Evolutionary conservation across 805 yeast genomes (phyloP).

Genomic region (Spathaspora girioi): DNA sequence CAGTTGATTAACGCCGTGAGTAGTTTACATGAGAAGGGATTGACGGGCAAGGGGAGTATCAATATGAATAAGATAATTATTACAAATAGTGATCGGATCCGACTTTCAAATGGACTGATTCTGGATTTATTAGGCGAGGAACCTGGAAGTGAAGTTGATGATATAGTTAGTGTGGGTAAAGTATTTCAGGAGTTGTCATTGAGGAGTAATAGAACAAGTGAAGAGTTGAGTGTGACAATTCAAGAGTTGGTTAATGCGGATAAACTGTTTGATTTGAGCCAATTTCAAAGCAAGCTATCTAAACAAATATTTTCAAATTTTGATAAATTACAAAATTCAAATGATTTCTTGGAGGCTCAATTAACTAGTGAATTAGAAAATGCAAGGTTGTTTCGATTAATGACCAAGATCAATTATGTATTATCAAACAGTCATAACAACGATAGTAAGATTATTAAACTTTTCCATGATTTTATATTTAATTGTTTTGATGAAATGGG

Average conservation of each 20-base stretch:
- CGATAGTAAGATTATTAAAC: constrained; percentile 46
- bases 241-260: constrained; percentile 20
- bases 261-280: constrained; percentile 20
- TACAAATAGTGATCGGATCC: constrained; percentile 66
- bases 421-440: constrained; percentile 57
- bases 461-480: constrained; percentile 82
- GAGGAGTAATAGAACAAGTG: constrained; percentile 10
- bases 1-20: constrained; percentile 71
- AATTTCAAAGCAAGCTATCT: constrained; percentile 22
- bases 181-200: constrained; percentile 48
- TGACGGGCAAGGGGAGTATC: constrained; percentile 58
- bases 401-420: constrained; percentile 77
- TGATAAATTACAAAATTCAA: constrained; percentile 47
- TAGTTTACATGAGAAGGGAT: constrained; percentile 60
- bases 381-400: constrained; percentile 76
- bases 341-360: constrained; percentile 59
- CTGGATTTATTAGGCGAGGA: constrained; percentile 53
- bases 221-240: constrained; percentile 43
- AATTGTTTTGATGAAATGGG: constrained; percentile 80
- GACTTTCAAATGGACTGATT: constrained; percentile 69
- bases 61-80: constrained; percentile 69
- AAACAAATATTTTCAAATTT: constrained; percentile 41
- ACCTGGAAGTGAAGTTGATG: constrained; percentile 44
- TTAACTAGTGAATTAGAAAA: constrained; percentile 79
- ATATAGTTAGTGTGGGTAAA: constrained; percentile 56